Base-by-base conservation (phyloP, 2,329 filamentous ascomycete species). In the Cladosporium colombiae region DNA sequence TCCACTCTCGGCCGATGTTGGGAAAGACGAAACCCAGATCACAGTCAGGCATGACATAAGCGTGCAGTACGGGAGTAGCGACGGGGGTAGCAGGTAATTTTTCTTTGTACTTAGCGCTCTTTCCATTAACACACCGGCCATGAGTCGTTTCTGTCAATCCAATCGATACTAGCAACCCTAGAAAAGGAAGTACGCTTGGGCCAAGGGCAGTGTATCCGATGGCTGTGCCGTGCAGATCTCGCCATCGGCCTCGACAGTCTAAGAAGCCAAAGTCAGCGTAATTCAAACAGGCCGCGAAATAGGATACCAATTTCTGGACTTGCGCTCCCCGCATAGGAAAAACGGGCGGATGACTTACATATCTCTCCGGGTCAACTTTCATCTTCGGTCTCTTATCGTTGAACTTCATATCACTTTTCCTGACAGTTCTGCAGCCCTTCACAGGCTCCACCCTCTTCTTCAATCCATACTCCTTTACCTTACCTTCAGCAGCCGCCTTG, bases 341-440 rank as follows among this genome's bases (percentile, higher is more conserved):
- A n/a, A n/a, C n/a, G n/a, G n/a, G n/a, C n/a, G n/a, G 8, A 13
- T 21, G 31, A 81, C 82, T 80, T 71, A 84, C 81, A 81, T 97
- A 98, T 74, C 86, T 89, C 84, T 98, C 94, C 5, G 94, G 91
- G 77, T 98, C 93, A 67, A 98, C 93, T 73, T 83, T 88, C 91
- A 98, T 97, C 80, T 84, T 87, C 16, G 94, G 94, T 86, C 88
- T 92, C 64, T 80, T 79, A 74, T 92, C 88, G 77, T 97, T 97
- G 78, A 88, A 93, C 75, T 92, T 93, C 93, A 97, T 97, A 78
- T 97, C 91, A 72, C 80, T 83, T 84, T 97, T 97, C 52, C 89
- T 83, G 53, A 97, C 85, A 35, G 78, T 85, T 66, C 93, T 84
- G 77, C 93, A 96, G 65, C 86, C 86, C 74, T 84, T 88, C 58